Conservation (phyloP, 1,284 basidiomycete genomes). For the Fomitiporia mediterranea region DNA sequence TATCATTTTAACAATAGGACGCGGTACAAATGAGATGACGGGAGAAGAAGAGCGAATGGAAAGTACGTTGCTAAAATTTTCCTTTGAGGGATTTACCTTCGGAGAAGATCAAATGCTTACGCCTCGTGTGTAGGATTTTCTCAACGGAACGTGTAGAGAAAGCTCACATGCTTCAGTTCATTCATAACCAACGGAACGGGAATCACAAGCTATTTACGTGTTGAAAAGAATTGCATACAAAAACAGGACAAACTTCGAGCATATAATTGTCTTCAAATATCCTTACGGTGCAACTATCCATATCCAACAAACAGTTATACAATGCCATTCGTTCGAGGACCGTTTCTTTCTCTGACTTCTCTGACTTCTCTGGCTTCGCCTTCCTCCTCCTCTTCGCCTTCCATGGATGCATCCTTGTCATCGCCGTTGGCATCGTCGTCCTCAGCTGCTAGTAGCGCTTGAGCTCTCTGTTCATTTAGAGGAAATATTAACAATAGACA, state of each 20-base stretch:
- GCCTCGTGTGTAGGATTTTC: neutral
- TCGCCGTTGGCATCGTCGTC: conserved; percentile 49
- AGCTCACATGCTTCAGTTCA: no score
- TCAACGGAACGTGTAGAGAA: neutral
- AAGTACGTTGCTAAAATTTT: neutral
- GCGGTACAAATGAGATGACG: neutral
- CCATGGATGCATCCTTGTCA: conserved; percentile 29
- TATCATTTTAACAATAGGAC: neutral
- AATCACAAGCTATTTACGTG: no score
- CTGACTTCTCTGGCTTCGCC: neutral
- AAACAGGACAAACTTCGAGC: no score
- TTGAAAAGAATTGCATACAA: no score
- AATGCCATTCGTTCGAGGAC: conserved; percentile 1
- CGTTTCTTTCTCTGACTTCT: no score
- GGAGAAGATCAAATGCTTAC: neutral
- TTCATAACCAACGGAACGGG: no score
- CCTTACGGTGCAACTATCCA: no score
- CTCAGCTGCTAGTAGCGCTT: conserved; percentile 59
- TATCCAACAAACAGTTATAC: conserved; percentile 12
- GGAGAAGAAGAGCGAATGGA: neutral
- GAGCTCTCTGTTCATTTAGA: conserved; percentile 48
- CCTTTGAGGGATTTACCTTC: conserved; percentile 1
- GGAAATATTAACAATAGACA: conserved; percentile 1
- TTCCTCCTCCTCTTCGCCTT: conserved; percentile 26
- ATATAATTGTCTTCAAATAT: no score